Evolutionary conservation across 345 rosid species (phyloP).

Genomic region (Salix viminalis): DNA sequence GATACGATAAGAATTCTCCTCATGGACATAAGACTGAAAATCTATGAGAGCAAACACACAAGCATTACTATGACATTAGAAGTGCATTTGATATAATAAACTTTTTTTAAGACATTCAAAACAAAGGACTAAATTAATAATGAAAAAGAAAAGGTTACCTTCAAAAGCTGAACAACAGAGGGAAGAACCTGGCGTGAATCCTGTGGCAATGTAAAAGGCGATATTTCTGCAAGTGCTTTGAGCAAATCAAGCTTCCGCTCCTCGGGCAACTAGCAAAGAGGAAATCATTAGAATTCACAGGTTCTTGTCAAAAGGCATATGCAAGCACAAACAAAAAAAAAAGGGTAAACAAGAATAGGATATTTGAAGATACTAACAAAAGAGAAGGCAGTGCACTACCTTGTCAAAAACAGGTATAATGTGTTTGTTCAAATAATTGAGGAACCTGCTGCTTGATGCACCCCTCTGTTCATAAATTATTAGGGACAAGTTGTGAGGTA

Average conservation of each 20-base stretch:
- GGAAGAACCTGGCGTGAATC: conserved; percentile 96
- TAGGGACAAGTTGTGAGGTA: conserved; percentile 6
- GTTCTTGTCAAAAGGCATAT: neutral
- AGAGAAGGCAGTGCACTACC: conserved; percentile 39
- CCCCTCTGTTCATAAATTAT: conserved; percentile 56
- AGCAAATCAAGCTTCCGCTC: conserved; percentile 95
- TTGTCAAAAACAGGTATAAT: conserved; percentile 84
- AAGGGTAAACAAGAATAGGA: neutral
- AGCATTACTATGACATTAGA: neutral
- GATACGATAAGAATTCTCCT: neutral
- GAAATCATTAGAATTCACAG: conserved; percentile 4
- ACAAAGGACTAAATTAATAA: neutral
- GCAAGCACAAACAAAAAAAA: neutral
- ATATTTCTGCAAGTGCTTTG: conserved; percentile 87
- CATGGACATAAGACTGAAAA: neutral
- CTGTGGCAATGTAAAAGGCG: conserved; percentile 81
- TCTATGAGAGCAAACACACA: neutral
- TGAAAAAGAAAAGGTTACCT: conserved; percentile 42
- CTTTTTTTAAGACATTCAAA: neutral
- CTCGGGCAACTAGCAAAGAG: conserved; percentile 73
- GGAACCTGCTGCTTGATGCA: conserved; percentile 86
- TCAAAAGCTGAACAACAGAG: conserved; percentile 73
- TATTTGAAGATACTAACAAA: neutral
- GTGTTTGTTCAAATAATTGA: conserved; percentile 80
- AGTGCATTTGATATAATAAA: neutral